phyloP scores from a whole-genome alignment of 805 yeast genomes.

The Yamadazyma ubonensis region DNA sequence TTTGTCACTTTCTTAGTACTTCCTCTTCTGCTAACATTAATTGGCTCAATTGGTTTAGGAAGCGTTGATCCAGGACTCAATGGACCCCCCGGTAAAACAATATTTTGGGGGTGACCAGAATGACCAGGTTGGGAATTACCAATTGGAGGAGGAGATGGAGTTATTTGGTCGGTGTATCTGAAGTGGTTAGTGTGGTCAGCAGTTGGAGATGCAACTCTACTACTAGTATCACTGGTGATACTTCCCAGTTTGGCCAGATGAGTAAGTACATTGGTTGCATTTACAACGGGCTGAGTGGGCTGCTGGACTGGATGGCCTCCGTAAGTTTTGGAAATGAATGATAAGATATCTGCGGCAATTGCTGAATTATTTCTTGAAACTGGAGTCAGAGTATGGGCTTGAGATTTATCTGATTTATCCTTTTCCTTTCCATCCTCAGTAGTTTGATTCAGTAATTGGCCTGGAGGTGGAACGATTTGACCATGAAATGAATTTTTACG shows the following conservation, averaged over 20 bases:
- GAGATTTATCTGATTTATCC: slow-evolving; percentile 5
- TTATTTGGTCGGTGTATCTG: slow-evolving; percentile 4
- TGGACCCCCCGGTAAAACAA: slow-evolving; percentile 4
- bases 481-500: slow-evolving; percentile 11
- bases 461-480: slow-evolving; percentile 3
- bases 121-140: slow-evolving; percentile 9
- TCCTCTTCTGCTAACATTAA: slow-evolving; percentile 17
- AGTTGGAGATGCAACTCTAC: slow-evolving; percentile 14
- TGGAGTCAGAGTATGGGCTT: slow-evolving; percentile 4
- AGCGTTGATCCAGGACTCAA: slow-evolving; percentile 2
- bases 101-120: not conserved
- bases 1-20: slow-evolving; percentile 40
- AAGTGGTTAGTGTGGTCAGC: slow-evolving; percentile 6
- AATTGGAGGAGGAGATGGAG: slow-evolving; percentile 22
- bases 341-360: slow-evolving; percentile 13
- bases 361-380: slow-evolving; percentile 13
- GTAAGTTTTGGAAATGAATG: slow-evolving; percentile 12
- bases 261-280: slow-evolving; percentile 4
- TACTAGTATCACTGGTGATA: slow-evolving; percentile 8
- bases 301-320: slow-evolving; percentile 7
- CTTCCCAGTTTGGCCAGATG: not conserved
- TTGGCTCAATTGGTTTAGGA: slow-evolving; percentile 14
- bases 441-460: not conserved
- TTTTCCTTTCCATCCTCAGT: not conserved
- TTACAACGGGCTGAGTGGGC: slow-evolving; percentile 10